phyloP scores from a whole-genome alignment of 108 stramenopile species.

The Pinguiococcus pyrenoidosus region DNA sequence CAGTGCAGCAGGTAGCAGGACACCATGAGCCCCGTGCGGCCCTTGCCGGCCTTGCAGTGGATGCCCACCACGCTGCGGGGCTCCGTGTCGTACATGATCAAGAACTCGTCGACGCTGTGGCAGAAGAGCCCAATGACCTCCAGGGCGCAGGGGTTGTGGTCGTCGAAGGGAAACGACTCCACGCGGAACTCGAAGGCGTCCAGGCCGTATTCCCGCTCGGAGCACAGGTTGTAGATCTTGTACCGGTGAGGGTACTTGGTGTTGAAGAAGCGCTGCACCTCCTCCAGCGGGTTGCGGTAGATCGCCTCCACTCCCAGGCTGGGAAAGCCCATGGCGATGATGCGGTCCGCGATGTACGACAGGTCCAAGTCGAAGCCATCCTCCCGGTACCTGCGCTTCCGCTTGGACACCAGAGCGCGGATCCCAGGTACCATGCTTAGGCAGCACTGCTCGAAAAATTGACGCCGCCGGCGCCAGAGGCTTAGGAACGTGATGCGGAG shows the following conservation, averaged over 20 bases:
- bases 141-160: constrained; percentile 45
- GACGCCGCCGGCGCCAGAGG: no score
- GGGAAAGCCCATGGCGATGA: constrained; percentile 29
- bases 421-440: no score
- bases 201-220: constrained; percentile 17
- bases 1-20: no score
- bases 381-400: constrained; percentile 4
- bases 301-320: constrained; percentile 8
- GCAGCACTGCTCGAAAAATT: no score
- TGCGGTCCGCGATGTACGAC: constrained; percentile 21
- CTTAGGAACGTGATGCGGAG: no score
- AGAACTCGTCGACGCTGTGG: constrained; percentile 29
- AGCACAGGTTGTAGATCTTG: constrained; percentile 44
- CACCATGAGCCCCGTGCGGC: constrained; percentile 44
- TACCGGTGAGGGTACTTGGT: constrained; percentile 18
- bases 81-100: constrained; percentile 29
- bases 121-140: constrained; percentile 34
- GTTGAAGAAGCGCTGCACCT: constrained; percentile 38
- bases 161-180: constrained; percentile 40
- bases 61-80: constrained; percentile 34
- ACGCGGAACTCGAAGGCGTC: constrained; percentile 10
- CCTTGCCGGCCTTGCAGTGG: constrained; percentile 60
- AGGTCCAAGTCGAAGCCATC: constrained; percentile 31
- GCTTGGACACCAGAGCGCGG: constrained; percentile 2
- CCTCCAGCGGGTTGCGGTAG: constrained; percentile 41